Evolutionary conservation across 1,139 yeast genomes (phyloP), one percentile per base, ranked within the genome.

Genomic region (Pichia inconspicua): DNA sequence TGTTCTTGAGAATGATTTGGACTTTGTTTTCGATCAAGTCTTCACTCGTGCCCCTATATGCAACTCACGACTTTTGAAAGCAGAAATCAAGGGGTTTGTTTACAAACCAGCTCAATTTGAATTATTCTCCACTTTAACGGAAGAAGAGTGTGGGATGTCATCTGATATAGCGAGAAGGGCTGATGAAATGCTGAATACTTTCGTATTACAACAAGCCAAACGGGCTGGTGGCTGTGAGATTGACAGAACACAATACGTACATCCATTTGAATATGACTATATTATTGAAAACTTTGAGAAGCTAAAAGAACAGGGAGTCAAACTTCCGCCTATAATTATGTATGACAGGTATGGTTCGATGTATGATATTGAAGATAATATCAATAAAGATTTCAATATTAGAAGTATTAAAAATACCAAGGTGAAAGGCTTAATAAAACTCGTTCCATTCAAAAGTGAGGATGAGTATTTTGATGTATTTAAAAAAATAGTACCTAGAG

Each of bases 231-330:
- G 57, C 3, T 36, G 41, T 12, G 38, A 41, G 1, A 30, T 51
- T 11, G 60, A 55, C 27, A 10, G 48, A 7, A 35, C 34, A 2
- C 46, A 48, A 30, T 57, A 47, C 45, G 46, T 59, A 11, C 63
- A 60, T 44, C 61, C 60, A 25, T 46, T 52, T 22, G 63, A 60
- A 34, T 58, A 54, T 38, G 38, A 53, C 17, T 58, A 55, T 46
- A 48, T 60, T 17, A 55, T 51, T 48, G 31, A 34, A 2, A 52
- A 57, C 35, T 19, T 60, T 6, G 45, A 34, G 1, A 47, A 50
- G 17, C 10, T 59, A 2, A 43, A 31, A 4, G 42, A 40, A 3
- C 27, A 46, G 25, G 45, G 45, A 6, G 37, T 27, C 1, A 28
- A 31, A 8, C 34, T 60, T 15, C 56, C 60, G 3, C 55, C 59